Base-by-base conservation (phyloP, 305 asterid species). In the Caryopteris hybrid region DNA sequence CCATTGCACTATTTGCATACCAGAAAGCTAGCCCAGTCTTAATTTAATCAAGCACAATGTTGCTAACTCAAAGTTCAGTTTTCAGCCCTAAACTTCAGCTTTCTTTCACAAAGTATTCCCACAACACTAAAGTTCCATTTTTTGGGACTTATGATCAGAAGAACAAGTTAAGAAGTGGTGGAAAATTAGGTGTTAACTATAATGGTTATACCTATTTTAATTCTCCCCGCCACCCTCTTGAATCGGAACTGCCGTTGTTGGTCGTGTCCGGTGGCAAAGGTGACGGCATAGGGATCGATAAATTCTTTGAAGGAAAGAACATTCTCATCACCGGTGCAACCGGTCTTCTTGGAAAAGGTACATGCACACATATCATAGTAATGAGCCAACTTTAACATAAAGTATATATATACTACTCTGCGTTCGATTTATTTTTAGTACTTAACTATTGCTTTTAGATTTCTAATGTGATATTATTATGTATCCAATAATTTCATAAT, bases 331-430 rank as follows among this genome's bases (percentile, higher is more conserved):
- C 80, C 6, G 83, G 83, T 17, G 77, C 70, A 1, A 74, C 83
- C 23, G 83, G 83, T 27, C 79, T 78, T 18, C 73, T 78, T 22
- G 83, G 80, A 18, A 78, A 76, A 67, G 81, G 77, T 76, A 29
- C 52, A 18, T 46, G 16, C 33, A 46, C 10, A 5, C 16, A 23
- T n/a, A 14, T 13, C 36, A 16, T n/a, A n/a, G n/a, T n/a, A n/a
- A n/a, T n/a, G n/a, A n/a, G n/a, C n/a, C n/a, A n/a, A n/a, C n/a
- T n/a, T n/a, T n/a, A n/a, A n/a, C n/a, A n/a, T n/a, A n/a, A n/a
- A n/a, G n/a, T n/a, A n/a, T n/a, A n/a, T n/a, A n/a, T n/a, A n/a
- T n/a, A n/a, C n/a, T n/a, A n/a, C n/a, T n/a, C n/a, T n/a, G n/a
- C n/a, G n/a, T n/a, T n/a, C n/a, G n/a, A n/a, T n/a, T n/a, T n/a